Base-by-base conservation (phyloP, 768 basidiomycete species). In the Rhodotorula graminis region DNA sequence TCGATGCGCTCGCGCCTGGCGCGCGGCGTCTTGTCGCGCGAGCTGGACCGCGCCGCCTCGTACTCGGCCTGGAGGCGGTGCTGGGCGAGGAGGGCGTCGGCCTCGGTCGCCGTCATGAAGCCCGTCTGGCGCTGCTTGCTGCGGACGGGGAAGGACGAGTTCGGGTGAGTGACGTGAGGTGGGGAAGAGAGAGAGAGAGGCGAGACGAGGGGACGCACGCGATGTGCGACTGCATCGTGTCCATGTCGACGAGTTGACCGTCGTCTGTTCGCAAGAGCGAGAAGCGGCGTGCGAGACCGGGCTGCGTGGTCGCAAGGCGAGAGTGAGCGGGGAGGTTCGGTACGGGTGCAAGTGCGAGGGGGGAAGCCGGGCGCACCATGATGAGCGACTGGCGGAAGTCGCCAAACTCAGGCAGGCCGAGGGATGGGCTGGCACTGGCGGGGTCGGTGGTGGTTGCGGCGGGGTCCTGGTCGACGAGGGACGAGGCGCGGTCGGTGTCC, bases 51-150 rank as follows among this genome's bases (percentile, higher is more conserved):
- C 11, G 12, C 27, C 8, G 53, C 4, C 40, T 70, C 66, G 58
- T 29, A 29, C 25, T 40, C 42, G 18, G 61, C 37, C 47, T 79
- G 76, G 7, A 78, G 42, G 14, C 70, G 72, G 66, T 77, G 78
- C 58, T 78, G 77, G 11, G 69, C 53, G 11, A 79, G 53, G 3
- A 79, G 53, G 21, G 66, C 62, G n/a, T 70, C 70, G 29, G 74
- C 76, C 62, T 79, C 78, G 49, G 53, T 49, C 0, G 61, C 69
- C 0, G 73, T 73, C 29, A 79, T 52, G 6, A 65, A 37, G 23
- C 78, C 78, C 0, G 72, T 77, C n/a, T 73, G 69, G 15, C 73
- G 57, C 55, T 79, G 77, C 2, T 31, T 62, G 3, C 78, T 77
- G 75, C 33, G 16, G 9, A 16, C 19, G 50, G 14, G 49, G n/a